Evolutionary conservation across 139 green algal genomes (phyloP).

Genomic region (Micractinium conductrix): DNA sequence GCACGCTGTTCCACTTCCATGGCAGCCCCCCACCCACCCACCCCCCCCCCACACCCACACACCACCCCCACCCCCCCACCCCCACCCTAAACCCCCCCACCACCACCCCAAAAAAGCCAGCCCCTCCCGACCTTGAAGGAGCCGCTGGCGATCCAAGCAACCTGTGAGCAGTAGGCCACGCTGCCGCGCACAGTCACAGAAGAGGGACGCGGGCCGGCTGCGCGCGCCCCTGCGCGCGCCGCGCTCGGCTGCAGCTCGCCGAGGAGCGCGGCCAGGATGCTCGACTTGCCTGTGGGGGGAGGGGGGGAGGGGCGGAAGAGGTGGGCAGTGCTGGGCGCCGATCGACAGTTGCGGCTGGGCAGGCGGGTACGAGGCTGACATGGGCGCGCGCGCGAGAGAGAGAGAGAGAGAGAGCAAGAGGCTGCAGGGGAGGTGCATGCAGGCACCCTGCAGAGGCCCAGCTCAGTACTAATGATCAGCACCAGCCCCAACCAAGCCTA

Average conservation of each 20-base stretch:
- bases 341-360: no score
- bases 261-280: slow-evolving; percentile 79
- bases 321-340: no score
- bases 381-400: no score
- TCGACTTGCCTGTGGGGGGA: slow-evolving; percentile 72
- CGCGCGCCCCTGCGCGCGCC: not conserved
- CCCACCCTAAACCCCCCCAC: no score
- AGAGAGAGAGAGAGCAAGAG: no score
- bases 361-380: no score
- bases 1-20: no score
- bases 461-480: no score
- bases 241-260: slow-evolving; percentile 74
- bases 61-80: not conserved
- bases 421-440: no score
- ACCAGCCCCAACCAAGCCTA: not conserved
- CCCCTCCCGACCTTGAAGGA: slow-evolving; percentile 38
- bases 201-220: not conserved
- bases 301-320: no score
- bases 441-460: no score
- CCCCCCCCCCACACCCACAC: not conserved
- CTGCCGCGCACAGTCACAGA: slow-evolving; percentile 56
- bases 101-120: not conserved
- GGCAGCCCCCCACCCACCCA: not conserved
- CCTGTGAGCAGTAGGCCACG: slow-evolving; percentile 79
- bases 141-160: slow-evolving; percentile 83